Percentiles rank a stretch among this genome's conserved stretches.
phyloP scores from a whole-genome alignment of 116 monocot genomes.

The Trichopus zeylanicus region DNA sequence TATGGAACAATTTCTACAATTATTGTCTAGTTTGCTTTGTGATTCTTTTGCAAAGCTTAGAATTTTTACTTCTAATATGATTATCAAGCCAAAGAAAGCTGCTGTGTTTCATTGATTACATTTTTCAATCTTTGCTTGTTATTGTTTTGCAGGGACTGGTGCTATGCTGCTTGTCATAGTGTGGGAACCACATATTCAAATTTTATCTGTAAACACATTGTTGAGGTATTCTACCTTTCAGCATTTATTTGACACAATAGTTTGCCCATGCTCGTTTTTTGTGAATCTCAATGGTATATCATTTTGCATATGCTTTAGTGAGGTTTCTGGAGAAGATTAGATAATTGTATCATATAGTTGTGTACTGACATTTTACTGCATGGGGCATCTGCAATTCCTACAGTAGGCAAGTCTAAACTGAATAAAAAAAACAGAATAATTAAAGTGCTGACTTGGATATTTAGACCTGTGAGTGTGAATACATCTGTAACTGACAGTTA shows the following conservation, averaged over 20 bases:
- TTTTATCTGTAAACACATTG: slow-evolving; percentile 51
- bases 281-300: background rate
- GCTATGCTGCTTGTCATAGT: slow-evolving; percentile 74
- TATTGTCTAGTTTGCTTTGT: background rate
- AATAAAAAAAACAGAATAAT: no score
- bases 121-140: slow-evolving; percentile 7
- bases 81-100: no score
- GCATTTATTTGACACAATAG: background rate
- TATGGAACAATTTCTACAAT: slow-evolving; percentile 13
- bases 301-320: background rate
- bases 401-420: background rate
- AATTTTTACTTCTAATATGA: no score
- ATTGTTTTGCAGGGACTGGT: slow-evolving; percentile 50
- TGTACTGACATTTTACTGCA: background rate
- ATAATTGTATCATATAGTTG: no score
- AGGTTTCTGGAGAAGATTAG: background rate
- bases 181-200: slow-evolving; percentile 63
- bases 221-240: slow-evolving; percentile 38
- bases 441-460: no score
- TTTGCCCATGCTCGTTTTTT: background rate
- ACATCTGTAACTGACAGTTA: no score
- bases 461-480: no score
- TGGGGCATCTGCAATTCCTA: background rate
- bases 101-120: background rate
- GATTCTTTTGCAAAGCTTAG: no score